Conservation (phyloP, 805 yeast species). For the Candida andamanensis region DNA sequence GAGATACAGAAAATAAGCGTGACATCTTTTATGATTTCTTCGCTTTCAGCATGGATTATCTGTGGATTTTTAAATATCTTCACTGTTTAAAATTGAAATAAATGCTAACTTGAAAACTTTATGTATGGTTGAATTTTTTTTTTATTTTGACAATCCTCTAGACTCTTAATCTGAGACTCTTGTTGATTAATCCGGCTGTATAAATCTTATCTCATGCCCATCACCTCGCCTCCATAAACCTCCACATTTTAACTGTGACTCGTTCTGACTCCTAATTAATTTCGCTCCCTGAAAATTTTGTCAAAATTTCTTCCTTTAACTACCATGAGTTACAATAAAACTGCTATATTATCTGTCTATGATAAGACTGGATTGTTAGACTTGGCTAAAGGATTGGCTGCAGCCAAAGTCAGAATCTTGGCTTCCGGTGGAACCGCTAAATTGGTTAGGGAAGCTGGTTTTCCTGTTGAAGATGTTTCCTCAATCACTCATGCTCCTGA, state of each 20-base stretch:
- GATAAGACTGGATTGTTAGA: constrained; percentile 96
- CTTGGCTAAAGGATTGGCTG: constrained; percentile 89
- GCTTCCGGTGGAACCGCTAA: constrained; percentile 98
- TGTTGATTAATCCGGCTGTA: background rate
- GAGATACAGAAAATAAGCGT: constrained; percentile 81
- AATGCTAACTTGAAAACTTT: background rate
- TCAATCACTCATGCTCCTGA: constrained; percentile 97
- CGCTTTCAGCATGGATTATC: background rate
- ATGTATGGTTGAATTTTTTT: background rate
- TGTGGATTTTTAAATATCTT: constrained; percentile 4
- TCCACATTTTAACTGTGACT: no score
- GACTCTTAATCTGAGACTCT: constrained; percentile 1
- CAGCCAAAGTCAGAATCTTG: constrained; percentile 82
- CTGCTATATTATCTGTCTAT: constrained; percentile 94
- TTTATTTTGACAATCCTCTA: background rate
- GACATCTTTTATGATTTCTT: constrained; percentile 1
- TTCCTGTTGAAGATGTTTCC: constrained; percentile 95
- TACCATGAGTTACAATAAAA: constrained; percentile 45
- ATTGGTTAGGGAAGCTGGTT: constrained; percentile 93
- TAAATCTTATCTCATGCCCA: no score
- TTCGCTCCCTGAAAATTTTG: constrained; percentile 5
- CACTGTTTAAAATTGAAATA: constrained; percentile 6
- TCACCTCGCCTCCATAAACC: no score
- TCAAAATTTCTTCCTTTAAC: no score
- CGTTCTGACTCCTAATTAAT: constrained; percentile 7